phyloP scores from a whole-genome alignment of 805 yeast species.

The Lipomyces yamadae region DNA sequence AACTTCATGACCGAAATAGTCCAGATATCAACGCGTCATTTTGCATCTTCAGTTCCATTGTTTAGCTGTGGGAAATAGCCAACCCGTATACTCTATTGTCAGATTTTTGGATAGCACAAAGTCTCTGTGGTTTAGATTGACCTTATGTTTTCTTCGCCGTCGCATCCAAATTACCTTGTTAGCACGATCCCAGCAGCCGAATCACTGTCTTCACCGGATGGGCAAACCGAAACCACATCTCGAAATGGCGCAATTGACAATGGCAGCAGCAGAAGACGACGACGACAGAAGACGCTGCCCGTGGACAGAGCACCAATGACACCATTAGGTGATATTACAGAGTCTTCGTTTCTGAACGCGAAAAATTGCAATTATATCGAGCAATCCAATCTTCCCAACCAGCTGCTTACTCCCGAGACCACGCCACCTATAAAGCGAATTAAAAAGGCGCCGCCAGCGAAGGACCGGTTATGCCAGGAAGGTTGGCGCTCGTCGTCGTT shows the following conservation, averaged over 20 bases:
- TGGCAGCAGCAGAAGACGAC: not conserved
- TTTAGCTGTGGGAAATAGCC: too few relatives aligned
- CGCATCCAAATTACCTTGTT: constrained; percentile 2
- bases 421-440: constrained; percentile 18
- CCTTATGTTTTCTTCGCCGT: constrained; percentile 11
- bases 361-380: not conserved
- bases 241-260: not conserved
- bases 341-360: constrained; percentile 11
- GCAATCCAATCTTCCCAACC: not conserved
- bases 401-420: constrained; percentile 26
- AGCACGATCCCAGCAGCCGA: not conserved
- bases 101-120: not conserved
- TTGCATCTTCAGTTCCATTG: not conserved
- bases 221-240: not conserved
- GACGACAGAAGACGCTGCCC: not conserved
- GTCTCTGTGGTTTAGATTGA: not conserved
- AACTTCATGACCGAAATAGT: too few relatives aligned
- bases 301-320: constrained; percentile 1
- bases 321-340: constrained; percentile 17
- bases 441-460: not conserved
- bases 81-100: not conserved
- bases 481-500: not conserved
- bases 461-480: not conserved
- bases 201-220: not conserved
- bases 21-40: too few relatives aligned